Evolutionary conservation across 352 stramenopile species (phyloP).

Genomic region (Phytophthora uliginosa): DNA sequence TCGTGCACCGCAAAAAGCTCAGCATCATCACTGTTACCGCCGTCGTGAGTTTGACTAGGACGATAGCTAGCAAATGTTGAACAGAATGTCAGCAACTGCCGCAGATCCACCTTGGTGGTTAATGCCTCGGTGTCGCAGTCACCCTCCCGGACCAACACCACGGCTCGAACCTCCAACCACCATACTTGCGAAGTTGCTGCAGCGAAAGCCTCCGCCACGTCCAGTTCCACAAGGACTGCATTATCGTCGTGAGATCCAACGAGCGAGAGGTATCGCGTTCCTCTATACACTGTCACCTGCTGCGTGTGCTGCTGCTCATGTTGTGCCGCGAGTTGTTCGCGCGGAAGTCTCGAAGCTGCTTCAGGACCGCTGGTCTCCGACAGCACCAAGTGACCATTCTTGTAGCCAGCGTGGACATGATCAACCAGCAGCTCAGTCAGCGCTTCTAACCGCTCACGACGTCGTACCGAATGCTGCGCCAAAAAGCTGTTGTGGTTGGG

Average conservation of each 20-base stretch:
- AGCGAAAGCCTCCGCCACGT: constrained; percentile 65
- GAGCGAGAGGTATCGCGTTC: constrained; percentile 48
- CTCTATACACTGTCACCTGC: constrained; percentile 58
- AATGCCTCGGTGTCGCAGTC: constrained; percentile 18
- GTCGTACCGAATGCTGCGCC: constrained; percentile 31
- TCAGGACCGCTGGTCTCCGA: constrained; percentile 43
- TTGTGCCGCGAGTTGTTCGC: constrained; percentile 20
- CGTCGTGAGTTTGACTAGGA: constrained; percentile 49
- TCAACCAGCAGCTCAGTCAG: constrained; percentile 59
- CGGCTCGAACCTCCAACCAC: constrained; percentile 69
- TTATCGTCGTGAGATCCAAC: not conserved
- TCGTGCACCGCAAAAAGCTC: constrained; percentile 68
- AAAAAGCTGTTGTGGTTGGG: constrained; percentile 58
- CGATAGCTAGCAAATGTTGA: constrained; percentile 61
- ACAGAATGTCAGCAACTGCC: constrained; percentile 47
- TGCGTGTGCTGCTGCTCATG: constrained; percentile 32
- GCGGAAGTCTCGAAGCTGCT: constrained; percentile 24
- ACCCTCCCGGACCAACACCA: constrained; percentile 28
- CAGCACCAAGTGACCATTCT: constrained; percentile 75
- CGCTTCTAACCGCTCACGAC: constrained; percentile 47
- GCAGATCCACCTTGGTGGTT: constrained; percentile 44
- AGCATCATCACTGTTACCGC: constrained; percentile 14
- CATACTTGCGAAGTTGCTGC: constrained; percentile 61
- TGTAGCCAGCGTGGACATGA: constrained; percentile 68
- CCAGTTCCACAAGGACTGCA: constrained; percentile 44